Conservation (phyloP, 352 stramenopile species). For the Saprolegnia diclina region DNA sequence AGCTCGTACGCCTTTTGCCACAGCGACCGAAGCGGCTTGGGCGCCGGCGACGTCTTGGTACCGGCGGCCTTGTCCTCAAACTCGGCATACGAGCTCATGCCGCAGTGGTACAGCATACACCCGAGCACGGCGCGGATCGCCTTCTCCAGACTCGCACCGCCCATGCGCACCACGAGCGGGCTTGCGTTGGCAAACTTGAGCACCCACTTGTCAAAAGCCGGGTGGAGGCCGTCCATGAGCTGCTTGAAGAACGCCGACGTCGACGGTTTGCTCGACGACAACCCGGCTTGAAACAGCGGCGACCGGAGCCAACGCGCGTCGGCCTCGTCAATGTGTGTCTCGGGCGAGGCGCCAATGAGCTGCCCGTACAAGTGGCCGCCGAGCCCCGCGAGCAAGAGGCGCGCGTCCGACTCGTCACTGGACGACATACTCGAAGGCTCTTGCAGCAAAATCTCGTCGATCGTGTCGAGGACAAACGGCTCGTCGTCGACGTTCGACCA, state of each 20-base stretch:
- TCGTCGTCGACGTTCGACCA: conserved; percentile 19
- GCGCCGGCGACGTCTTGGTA: background rate
- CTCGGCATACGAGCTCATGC: conserved; percentile 20
- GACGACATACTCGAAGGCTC: background rate
- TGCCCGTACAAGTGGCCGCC: conserved; percentile 12
- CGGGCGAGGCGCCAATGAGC: background rate
- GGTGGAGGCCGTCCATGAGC: conserved; percentile 7
- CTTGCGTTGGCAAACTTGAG: conserved; percentile 16
- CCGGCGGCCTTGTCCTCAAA: background rate
- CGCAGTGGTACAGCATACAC: conserved; percentile 23
- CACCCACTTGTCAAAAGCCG: conserved; percentile 16
- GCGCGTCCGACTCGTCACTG: background rate
- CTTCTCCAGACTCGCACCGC: conserved; percentile 6
- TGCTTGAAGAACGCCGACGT: conserved; percentile 15
- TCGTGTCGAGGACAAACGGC: conserved; percentile 2
- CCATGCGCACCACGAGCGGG: conserved; percentile 17
- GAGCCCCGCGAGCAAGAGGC: conserved; percentile 1
- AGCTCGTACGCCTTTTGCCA: conserved; percentile 26
- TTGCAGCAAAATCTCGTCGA: conserved; percentile 19
- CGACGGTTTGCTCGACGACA: background rate
- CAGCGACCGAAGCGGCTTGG: conserved; percentile 19
- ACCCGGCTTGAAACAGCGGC: background rate
- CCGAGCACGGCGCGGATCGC: conserved; percentile 18
- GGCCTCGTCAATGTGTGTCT: background rate
- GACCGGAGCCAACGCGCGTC: conserved; percentile 9